A percentile compares a stretch with the other conserved stretches of the same genome.
Evolutionary conservation across 192 early-diverging fungal species (phyloP).

Genomic region (Coemansia furcata): DNA sequence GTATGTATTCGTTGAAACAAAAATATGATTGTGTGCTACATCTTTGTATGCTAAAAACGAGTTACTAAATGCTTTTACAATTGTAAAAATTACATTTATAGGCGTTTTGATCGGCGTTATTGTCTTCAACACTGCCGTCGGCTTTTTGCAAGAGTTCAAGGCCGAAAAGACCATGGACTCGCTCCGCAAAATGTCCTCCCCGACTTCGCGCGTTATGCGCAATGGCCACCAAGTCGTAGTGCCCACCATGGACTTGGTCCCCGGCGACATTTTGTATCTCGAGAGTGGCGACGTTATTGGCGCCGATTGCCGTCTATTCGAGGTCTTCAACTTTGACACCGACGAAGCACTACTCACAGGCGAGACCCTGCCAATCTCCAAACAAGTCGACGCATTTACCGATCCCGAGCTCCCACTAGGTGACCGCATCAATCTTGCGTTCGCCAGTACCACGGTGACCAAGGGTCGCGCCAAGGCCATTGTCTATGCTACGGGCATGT

Average conservation of each 20-base stretch:
- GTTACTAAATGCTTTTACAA: background rate
- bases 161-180: slow-evolving; percentile 95
- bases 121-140: slow-evolving; percentile 83
- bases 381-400: slow-evolving; percentile 63
- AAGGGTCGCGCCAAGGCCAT: slow-evolving; percentile 90
- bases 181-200: slow-evolving; percentile 82
- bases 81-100: slow-evolving; percentile 14
- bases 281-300: slow-evolving; percentile 94
- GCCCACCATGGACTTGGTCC: slow-evolving; percentile 76
- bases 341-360: slow-evolving; percentile 93
- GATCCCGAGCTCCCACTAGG: slow-evolving; percentile 72
- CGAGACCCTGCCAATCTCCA: slow-evolving; percentile 81
- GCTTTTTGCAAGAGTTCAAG: slow-evolving; percentile 94
- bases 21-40: background rate
- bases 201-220: slow-evolving; percentile 83
- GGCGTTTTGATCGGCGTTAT: slow-evolving; percentile 81
- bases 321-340: slow-evolving; percentile 85
- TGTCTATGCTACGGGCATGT: slow-evolving; percentile 78
- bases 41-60: background rate
- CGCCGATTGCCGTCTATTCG: slow-evolving; percentile 83
- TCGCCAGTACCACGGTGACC: slow-evolving; percentile 84
- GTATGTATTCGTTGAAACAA: slow-evolving; percentile 23
- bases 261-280: slow-evolving; percentile 88
- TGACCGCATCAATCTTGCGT: slow-evolving; percentile 90
- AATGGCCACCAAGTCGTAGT: slow-evolving; percentile 71